Base-by-base conservation (phyloP, 1,284 basidiomycete species). In the Vanrija humicola region DNA sequence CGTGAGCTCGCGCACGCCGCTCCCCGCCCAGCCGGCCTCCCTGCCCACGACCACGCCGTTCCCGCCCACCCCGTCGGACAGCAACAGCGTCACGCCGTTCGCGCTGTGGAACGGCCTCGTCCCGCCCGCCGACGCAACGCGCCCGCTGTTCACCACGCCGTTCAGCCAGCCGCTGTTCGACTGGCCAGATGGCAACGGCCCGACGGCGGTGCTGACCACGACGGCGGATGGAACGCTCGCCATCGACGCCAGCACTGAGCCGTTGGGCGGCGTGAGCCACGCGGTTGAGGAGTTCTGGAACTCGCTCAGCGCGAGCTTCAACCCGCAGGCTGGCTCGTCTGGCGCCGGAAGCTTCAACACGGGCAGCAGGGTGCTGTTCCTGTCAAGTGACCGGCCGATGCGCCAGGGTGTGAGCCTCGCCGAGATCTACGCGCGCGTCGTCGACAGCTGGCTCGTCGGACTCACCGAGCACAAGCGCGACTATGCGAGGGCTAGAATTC, bases 381-480 rank as follows among this genome's bases (percentile, higher is more conserved):
- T 62, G 19, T 56, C 52, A 23, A 45, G 52, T 5, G 61, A 63
- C 23, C 53, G 52, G 39, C 63, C 62, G 10, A 64, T 56, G 54
- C 53, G 64, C 25, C 56, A 64, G 40, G 66, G 64, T n/a, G 64
- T 68, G 5, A 62, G 63, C 10, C 56, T 68, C 7, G 62, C 63
- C 1, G 64, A 66, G 46, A 66, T 66, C 18, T 68, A 68, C 48
- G 62, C 63, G 3, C 57, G 66, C 26, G 64, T 68, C 15, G 62
- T 68, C 16, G 64, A 68, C 38, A 62, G 61, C 18, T 68, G 66
- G 66, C 61, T 68, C 6, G 62, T 66, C 0, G 64, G 66, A 8
- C 49, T 68, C n/a, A 64, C 66, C 3, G 60, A 58, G 1, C 54
- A 50, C 3, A 59, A 63, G 7, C 42, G 64, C n/a, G 66, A 68